Evolutionary conservation across 2,329 filamentous ascomycete genomes (phyloP).

Genomic region (Penicillium sp.): DNA sequence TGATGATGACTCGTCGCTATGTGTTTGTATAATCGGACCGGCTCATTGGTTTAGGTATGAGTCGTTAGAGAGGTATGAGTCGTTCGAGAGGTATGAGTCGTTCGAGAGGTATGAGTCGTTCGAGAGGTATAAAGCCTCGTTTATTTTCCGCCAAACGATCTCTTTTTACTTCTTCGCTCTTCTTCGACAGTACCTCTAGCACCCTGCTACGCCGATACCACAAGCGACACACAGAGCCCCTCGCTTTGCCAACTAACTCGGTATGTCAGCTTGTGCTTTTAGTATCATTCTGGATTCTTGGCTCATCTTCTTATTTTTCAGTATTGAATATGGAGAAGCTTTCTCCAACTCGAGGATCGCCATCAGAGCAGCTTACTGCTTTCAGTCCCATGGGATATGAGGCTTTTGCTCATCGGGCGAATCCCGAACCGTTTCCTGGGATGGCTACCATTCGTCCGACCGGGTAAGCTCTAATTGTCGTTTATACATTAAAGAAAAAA

Average conservation of each 20-base stretch:
- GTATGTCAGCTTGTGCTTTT: background rate
- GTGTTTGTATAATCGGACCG: background rate
- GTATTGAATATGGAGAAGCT: background rate
- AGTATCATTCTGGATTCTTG: too few species aligned
- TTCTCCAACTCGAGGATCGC: background rate
- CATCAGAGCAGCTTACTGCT: background rate
- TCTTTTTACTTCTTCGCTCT: background rate
- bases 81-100: too few species aligned
- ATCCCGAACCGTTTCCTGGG: background rate
- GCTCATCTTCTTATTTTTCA: background rate
- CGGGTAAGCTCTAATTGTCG: background rate
- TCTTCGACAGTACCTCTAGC: too few species aligned
- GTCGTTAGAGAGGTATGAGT: too few species aligned
- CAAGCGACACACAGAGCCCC: background rate
- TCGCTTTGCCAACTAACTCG: background rate
- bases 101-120: too few species aligned
- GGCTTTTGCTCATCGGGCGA: background rate
- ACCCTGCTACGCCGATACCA: background rate
- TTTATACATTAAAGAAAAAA: background rate
- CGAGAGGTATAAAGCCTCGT: too few species aligned
- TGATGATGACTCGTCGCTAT: too few species aligned
- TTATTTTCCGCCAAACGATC: too few species aligned
- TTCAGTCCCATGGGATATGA: background rate
- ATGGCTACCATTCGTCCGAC: background rate
- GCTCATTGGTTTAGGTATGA: background rate